Evolutionary conservation across 2,329 filamentous ascomycete genomes (phyloP), one percentile per base, ranked within the genome.

Genomic region (Plenodomus biglobosus): DNA sequence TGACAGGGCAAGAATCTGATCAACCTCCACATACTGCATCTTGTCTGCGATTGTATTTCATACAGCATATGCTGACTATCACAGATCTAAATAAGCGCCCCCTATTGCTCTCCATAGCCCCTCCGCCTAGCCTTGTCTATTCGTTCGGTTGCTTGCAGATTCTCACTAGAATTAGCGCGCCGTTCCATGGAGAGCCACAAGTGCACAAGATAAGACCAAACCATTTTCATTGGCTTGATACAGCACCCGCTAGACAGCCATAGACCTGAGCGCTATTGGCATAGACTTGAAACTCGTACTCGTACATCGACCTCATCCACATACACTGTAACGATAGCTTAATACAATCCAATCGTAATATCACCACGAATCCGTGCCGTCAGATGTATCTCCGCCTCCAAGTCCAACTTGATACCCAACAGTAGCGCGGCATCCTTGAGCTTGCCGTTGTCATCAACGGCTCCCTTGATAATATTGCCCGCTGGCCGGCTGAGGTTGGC

Each of bases 1-100:
- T 88, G 86, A 89, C 86, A 85, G 78, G 85, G 86, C 85, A 66
- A 68, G 66, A 64, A 56, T 69, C 68, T 71, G 68, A 60, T 57
- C 46, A 56, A 41, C 11, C n/a, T 42, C 27, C 24, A 42, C 22
- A n/a, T 22, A 40, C 16, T 30, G 22, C 17, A 37, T 22, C 18
- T 13, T 37, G 35, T 34, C 7, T 22, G 30, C 32, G 18, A 17
- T 15, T 16, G 22, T 37, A 34, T 19, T 42, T 11, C 19, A 18
- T 11, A 32, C 5, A 36, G 38, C 34, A 40, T 37, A 21, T 46
- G 46, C 56, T 59, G 40, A 59, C 38, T 38, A n/a, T n/a, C n/a
- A n/a, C n/a, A n/a, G n/a, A n/a, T n/a, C n/a, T n/a, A n/a, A n/a
- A n/a, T n/a, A n/a, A n/a, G n/a, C n/a, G n/a, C n/a, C n/a, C n/a